Base-by-base conservation (phyloP, 106 monocot species). In the Acorus calamus region DNA sequence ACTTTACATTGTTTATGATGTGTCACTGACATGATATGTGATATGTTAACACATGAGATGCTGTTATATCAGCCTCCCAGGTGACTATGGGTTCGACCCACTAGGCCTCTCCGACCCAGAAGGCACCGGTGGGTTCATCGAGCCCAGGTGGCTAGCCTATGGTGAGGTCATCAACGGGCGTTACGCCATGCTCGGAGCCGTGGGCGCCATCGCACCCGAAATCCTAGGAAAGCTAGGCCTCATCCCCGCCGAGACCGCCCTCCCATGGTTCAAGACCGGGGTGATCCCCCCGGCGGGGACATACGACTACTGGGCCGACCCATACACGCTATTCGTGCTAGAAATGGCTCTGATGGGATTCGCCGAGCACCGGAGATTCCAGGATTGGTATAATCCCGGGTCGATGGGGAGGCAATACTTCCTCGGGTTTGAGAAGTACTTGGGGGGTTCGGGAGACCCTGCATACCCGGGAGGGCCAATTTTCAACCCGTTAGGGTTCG, bases 371-470 rank as follows among this genome's bases (percentile, higher is more conserved):
- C 72, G 94, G 56, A 66, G 94, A 59, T 83, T 74, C 76, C 94
- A 96, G 69, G 94, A 96, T 63, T 96, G 94, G 94, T 55, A 67
- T n/a, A 90, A 87, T 1, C 94, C 94, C 0, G 87, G 94, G 7
- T 96, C 84, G 42, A 84, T 96, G 94, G 81, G 87, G 49, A 90
- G 87, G 59, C 94, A 96, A 41, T 90, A 90, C 82, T 96, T 96
- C 64, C 57, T 96, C 0, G 94, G 94, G 5, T 42, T 96, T 3
- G 90, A 96, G 76, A 96, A 90, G 78, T 81, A 57, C 28, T 48
- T 96, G 14, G 87, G 78, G 3, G 94, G 94, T 1, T 90, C 94
- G 0, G 90, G 89, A 5, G 80, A 96, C 54, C 94, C 94, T 0
- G 69, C 70, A 0, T 96, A 96, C 72, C 94, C 94, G 0, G 94